A percentile compares a stretch with the other conserved stretches of the same genome.
Conservation (phyloP, 352 stramenopile species). For the Globisporangium spinosum region DNA sequence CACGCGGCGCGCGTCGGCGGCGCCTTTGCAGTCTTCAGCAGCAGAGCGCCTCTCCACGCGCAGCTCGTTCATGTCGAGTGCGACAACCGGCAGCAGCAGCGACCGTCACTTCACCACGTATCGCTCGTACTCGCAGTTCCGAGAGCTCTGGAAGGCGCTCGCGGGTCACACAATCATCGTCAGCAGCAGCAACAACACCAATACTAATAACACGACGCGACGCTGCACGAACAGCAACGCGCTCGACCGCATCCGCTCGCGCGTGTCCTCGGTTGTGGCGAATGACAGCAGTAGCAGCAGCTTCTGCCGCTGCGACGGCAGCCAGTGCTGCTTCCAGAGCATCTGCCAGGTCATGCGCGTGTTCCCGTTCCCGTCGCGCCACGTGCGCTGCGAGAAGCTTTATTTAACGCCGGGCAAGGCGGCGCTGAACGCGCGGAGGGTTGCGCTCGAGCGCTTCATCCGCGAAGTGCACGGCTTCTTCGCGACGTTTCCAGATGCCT, state of each 20-base stretch:
- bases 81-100: conserved; percentile 19
- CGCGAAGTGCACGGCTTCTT: conserved; percentile 42
- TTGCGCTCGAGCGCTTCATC: conserved; percentile 40
- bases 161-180: background rate
- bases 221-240: background rate
- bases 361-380: conserved; percentile 37
- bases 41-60: conserved; percentile 19
- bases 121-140: conserved; percentile 60
- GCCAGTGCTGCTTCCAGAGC: conserved; percentile 43
- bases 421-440: conserved; percentile 33
- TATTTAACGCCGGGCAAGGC: conserved; percentile 25
- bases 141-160: conserved; percentile 49
- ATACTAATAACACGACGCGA: background rate
- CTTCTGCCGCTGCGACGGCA: conserved; percentile 33
- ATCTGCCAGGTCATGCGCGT: conserved; percentile 32
- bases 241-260: conserved; percentile 11
- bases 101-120: conserved; percentile 29
- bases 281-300: background rate
- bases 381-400: conserved; percentile 26
- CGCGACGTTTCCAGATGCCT: conserved; percentile 25
- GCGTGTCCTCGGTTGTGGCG: background rate
- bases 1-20: conserved; percentile 24
- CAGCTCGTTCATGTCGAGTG: conserved; percentile 16
- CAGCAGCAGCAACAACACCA: background rate
- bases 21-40: conserved; percentile 24